phyloP scores from a whole-genome alignment of 2,329 filamentous ascomycete genomes.

The Incumbomyces delicatus region DNA sequence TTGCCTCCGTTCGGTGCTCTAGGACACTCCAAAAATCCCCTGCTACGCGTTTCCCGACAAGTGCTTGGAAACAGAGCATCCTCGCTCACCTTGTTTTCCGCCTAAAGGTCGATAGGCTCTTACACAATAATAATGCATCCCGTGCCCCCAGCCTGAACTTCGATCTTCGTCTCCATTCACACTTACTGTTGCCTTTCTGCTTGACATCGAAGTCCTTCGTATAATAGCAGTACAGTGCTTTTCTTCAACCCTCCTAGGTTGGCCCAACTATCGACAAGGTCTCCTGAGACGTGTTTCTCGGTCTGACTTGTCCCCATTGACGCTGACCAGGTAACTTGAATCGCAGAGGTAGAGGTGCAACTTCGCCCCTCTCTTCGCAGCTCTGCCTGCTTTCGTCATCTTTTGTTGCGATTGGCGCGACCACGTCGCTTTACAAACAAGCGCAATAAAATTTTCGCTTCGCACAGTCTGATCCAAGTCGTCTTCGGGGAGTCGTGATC shows the following conservation, averaged over 20 bases:
- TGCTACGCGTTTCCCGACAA: conserved; percentile 1
- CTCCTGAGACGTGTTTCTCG: too few species aligned
- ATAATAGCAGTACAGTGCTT: neutral
- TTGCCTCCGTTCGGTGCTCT: conserved; percentile 1
- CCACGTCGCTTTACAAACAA: neutral
- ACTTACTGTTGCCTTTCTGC: neutral
- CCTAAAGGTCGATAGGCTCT: neutral
- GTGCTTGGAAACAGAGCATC: neutral
- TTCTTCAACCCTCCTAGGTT: neutral
- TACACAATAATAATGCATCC: conserved; percentile 4
- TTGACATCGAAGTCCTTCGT: neutral
- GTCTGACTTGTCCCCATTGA: too few species aligned
- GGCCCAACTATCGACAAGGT: too few species aligned
- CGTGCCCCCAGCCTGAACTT: neutral
- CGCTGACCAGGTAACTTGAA: too few species aligned
- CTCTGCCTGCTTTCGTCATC: neutral
- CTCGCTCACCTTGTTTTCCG: neutral
- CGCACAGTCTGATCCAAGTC: neutral
- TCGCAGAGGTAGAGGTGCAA: neutral
- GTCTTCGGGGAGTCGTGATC: neutral
- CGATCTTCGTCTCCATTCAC: conserved; percentile 2
- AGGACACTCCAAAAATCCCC: conserved; percentile 1
- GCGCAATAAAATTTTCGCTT: neutral
- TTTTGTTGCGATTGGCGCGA: neutral
- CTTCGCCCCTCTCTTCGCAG: neutral